phyloP scores from a whole-genome alignment of 116 monocot species.

The Thalassia testudinum region DNA sequence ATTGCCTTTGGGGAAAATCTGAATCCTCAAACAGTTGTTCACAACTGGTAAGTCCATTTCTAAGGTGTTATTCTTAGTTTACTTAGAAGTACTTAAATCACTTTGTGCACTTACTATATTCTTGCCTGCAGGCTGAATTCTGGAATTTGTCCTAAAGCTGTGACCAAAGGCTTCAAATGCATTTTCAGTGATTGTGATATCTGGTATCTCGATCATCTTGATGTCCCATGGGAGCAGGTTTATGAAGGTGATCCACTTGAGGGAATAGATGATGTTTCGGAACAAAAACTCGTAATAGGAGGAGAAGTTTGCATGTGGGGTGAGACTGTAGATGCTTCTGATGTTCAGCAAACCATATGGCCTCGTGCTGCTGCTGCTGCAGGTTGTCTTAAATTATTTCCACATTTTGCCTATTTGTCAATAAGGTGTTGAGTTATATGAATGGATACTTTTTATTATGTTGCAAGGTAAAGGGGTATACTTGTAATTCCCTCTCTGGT shows the following conservation, averaged over 20 bases:
- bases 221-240: conserved; percentile 77
- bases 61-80: neutral
- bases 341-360: conserved; percentile 96
- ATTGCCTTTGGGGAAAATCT: conserved; percentile 66
- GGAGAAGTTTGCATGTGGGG: conserved; percentile 99
- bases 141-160: conserved; percentile 85
- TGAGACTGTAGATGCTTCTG: conserved; percentile 75
- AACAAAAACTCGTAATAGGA: conserved; percentile 79
- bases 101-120: neutral
- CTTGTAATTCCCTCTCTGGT: too few relatives aligned
- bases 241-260: conserved; percentile 74
- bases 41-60: conserved; percentile 59
- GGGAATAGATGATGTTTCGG: conserved; percentile 44
- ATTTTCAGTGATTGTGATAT: conserved; percentile 83
- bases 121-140: conserved; percentile 47
- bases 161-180: conserved; percentile 79
- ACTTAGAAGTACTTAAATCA: neutral
- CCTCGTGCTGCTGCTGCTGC: conserved; percentile 98
- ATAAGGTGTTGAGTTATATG: too few relatives aligned
- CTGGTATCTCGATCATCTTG: conserved; percentile 96
- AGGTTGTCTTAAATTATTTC: conserved; percentile 22
- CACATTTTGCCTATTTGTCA: too few relatives aligned
- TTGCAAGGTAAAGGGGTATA: too few relatives aligned
- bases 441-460: too few relatives aligned
- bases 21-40: conserved; percentile 73